Conservation (phyloP, 345 rosid species). For the Gossypium herbaceum region DNA sequence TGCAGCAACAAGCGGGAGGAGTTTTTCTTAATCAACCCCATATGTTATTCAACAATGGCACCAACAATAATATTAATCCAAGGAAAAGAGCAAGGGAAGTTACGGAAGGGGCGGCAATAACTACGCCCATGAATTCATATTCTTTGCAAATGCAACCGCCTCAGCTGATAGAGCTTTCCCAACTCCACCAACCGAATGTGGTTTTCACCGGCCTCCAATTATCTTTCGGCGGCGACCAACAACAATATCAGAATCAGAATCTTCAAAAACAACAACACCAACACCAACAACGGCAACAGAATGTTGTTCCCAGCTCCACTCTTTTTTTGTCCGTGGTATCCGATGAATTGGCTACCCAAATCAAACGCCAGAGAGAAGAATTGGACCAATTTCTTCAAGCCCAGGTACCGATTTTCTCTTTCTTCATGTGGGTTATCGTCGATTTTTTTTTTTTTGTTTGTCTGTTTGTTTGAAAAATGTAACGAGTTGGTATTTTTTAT, state of each 20-base stretch:
- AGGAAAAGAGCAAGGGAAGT: conserved; percentile 67
- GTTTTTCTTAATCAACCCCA: conserved; percentile 55
- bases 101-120: conserved; percentile 20
- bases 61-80: conserved; percentile 29
- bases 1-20: conserved; percentile 49
- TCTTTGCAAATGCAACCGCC: conserved; percentile 44
- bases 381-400: conserved; percentile 66
- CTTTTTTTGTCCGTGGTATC: conserved; percentile 31
- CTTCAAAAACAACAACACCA: conserved; percentile 11
- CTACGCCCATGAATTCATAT: conserved; percentile 28
- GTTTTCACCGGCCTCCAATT: conserved; percentile 81
- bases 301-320: conserved; percentile 25
- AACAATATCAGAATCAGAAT: background rate
- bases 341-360: conserved; percentile 55
- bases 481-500: background rate
- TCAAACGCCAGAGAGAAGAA: conserved; percentile 69
- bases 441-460: background rate
- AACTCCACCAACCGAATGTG: conserved; percentile 50
- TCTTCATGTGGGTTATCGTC: background rate
- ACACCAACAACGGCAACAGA: conserved; percentile 21
- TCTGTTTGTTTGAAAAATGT: background rate
- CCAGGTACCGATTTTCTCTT: conserved; percentile 48
- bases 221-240: conserved; percentile 53
- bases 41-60: conserved; percentile 45
- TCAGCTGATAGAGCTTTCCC: conserved; percentile 52